These are phyloP conservation scores for Gonapodya prolifera DNA, from an alignment of 192 early-diverging fungal species.

Conservation along the genomic window DNA sequence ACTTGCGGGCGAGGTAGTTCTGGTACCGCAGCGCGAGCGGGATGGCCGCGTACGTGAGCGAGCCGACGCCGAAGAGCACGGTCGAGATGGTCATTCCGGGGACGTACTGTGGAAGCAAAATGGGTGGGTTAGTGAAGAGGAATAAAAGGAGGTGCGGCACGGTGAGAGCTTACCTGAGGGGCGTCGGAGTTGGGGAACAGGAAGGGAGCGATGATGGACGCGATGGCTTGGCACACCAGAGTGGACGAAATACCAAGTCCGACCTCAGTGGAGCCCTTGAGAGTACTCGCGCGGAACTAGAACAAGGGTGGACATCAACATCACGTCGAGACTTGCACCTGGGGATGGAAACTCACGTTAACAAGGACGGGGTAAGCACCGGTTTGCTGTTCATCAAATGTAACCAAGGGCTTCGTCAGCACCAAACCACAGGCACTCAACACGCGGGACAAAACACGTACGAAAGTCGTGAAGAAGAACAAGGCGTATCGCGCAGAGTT, in stretches of 20 bases:
- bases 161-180: not conserved
- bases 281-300: not conserved
- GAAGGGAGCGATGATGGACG: not conserved
- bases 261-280: not conserved
- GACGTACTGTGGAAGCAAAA: no score
- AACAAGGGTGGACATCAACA: not conserved
- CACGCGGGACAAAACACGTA: no score
- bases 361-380: not conserved
- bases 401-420: no score
- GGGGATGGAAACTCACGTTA: not conserved
- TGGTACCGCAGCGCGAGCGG: no score
- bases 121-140: no score
- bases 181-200: slow-evolving; percentile 3
- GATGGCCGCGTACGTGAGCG: no score
- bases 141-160: no score
- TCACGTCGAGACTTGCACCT: not conserved
- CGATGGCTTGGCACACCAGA: not conserved
- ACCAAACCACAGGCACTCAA: no score
- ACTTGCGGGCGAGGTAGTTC: no score
- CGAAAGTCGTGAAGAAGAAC: not conserved
- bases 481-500: not conserved
- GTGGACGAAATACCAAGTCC: not conserved
- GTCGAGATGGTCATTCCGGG: no score
- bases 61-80: no score
- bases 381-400: no score